Base-by-base conservation (phyloP, 768 basidiomycete species). In the Termitomyces bulborhizus region DNA sequence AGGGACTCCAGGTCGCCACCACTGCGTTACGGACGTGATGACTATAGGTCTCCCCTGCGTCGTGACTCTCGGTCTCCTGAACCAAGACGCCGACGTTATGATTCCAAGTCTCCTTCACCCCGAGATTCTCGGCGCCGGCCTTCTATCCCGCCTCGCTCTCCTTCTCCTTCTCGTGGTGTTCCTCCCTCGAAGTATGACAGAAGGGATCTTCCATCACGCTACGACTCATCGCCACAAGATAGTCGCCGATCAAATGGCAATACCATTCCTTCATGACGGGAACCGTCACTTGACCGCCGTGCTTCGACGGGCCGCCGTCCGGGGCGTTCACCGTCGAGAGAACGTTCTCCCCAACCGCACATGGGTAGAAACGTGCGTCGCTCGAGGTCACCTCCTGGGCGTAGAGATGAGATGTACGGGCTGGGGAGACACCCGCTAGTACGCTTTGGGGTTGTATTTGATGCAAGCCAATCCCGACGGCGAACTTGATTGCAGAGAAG, bases 401-500 rank as follows among this genome's bases (percentile, higher is more conserved):
- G 50, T n/a, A 44, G 51, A 53, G 59, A 56, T 9, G 51, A 54
- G 67, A 51, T n/a, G 47, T 9, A 31, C 59, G 59, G 15, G 50
- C 56, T 9, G 60, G 39, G 53, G 51, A 59, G 12, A 55, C 11
- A 31, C 40, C 40, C 31, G 53, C 27, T 51, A 59, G 45, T 51
- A 59, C 24, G 50, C 63, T 58, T 21, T 61, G 59, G 21, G 71
- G 65, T 1, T 68, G 69, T 45, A 84, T 73, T 60, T 81, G 81
- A 64, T 84, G 81, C 13, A 85, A 67, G 27, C 81, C 80, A n/a
- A 82, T 73, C 11, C 77, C 79, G n/a, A 81, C 71, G n/a, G 83
- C 81, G 21, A 85, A 73, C n/a, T 82, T 76, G 40, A 82, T 78
- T 5, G 83, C 81, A 13, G 79, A 77, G 57, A 78, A 82, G 1